phyloP scores from a whole-genome alignment of 129 eudicot genomes.

The Chrysanthemum seticuspe region DNA sequence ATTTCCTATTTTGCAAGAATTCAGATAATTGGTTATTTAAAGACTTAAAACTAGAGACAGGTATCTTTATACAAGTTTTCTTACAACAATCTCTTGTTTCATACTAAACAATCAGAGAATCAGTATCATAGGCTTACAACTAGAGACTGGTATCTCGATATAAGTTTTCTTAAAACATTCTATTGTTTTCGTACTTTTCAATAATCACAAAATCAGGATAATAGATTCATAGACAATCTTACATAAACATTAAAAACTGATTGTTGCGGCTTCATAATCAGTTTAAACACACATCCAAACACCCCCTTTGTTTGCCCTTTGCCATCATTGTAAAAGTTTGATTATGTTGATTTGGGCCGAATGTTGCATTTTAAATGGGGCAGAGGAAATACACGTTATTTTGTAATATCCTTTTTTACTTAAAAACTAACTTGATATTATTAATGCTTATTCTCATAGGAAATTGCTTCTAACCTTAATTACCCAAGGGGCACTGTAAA shows the following conservation, averaged over 20 bases:
- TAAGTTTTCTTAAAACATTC: too few species aligned
- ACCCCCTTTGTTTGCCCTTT: too few species aligned
- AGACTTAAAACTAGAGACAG: too few species aligned
- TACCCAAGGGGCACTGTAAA: conserved; percentile 65
- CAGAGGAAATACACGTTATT: not conserved
- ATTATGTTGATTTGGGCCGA: too few species aligned
- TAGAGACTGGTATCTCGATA: too few species aligned
- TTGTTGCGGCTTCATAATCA: not conserved
- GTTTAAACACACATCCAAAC: too few species aligned
- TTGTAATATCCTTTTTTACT: not conserved
- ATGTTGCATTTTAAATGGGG: not conserved
- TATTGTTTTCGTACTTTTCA: not conserved
- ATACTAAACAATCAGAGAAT: too few species aligned
- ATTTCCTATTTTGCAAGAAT: not conserved
- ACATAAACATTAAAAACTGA: not conserved
- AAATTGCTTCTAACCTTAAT: conserved; percentile 54
- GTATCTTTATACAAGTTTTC: too few species aligned
- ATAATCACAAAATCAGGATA: not conserved
- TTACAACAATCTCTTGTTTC: too few species aligned
- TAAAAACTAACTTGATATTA: conserved; percentile 3
- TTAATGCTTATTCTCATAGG: conserved; percentile 38
- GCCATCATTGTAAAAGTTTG: too few species aligned
- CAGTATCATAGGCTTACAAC: too few species aligned
- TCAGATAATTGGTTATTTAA: too few species aligned
- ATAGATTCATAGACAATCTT: not conserved